These are phyloP conservation scores for Tolypocladium tundrense DNA, from an alignment of 2,329 filamentous ascomycete genomes.

Conservation along the genomic window DNA sequence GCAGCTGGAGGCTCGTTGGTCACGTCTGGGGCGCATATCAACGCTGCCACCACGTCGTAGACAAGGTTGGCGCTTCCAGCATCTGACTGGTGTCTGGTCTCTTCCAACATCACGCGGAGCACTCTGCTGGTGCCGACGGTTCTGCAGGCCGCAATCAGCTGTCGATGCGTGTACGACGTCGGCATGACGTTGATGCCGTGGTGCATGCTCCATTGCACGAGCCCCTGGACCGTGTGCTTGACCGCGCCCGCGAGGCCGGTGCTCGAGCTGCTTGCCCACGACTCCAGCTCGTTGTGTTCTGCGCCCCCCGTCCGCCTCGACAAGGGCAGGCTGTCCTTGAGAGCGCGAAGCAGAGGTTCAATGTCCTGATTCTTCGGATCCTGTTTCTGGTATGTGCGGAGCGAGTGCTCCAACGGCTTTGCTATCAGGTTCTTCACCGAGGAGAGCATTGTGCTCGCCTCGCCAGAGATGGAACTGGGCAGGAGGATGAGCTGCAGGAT, in stretches of 20 bases:
- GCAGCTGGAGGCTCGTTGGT: conserved; percentile 29
- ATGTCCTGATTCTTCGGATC: conserved; percentile 60
- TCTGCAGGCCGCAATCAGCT: conserved; percentile 50
- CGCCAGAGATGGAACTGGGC: conserved; percentile 58
- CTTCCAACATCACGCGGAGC: conserved; percentile 54
- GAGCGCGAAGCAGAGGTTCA: conserved; percentile 55
- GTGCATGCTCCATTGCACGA: conserved; percentile 58
- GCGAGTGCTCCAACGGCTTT: conserved; percentile 54
- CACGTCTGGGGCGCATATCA: conserved; percentile 58
- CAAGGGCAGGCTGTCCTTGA: conserved; percentile 48
- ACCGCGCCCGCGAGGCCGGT: conserved; percentile 49
- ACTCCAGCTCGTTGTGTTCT: conserved; percentile 56
- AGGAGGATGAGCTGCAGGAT: conserved; percentile 64
- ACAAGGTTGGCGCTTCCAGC: conserved; percentile 48
- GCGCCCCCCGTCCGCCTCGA: conserved; percentile 52
- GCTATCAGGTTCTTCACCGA: conserved; percentile 64
- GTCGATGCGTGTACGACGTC: conserved; percentile 62
- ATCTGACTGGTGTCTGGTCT: conserved; percentile 53
- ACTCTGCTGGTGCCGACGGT: conserved; percentile 53
- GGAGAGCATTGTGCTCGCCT: conserved; percentile 60
- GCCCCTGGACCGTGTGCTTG: conserved; percentile 48
- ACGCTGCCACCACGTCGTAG: conserved; percentile 58
- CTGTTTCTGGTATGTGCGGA: conserved; percentile 55
- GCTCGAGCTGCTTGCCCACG: conserved; percentile 48
- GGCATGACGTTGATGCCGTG: conserved; percentile 44